phyloP scores from a whole-genome alignment of 1,284 basidiomycete genomes.

The Cryptococcus wingfieldii region DNA sequence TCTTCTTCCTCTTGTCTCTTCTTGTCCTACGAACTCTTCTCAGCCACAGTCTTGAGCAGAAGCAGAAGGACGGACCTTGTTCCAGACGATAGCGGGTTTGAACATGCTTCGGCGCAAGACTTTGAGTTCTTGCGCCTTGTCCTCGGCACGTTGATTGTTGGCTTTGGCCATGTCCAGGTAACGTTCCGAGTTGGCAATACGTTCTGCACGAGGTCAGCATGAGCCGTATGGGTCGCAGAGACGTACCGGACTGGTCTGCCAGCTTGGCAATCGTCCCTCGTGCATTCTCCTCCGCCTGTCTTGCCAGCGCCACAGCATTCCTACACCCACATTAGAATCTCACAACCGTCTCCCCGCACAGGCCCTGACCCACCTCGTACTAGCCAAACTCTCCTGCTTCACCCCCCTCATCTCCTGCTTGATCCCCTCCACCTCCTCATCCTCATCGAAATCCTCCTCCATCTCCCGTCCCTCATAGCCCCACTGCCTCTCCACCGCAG shows the following conservation, averaged over 20 bases:
- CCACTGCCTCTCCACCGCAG: slow-evolving; percentile 32
- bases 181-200: slow-evolving; percentile 89
- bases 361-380: slow-evolving; percentile 58
- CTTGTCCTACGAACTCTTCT: slow-evolving; percentile 53
- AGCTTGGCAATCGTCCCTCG: slow-evolving; percentile 77
- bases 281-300: slow-evolving; percentile 94
- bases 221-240: background rate
- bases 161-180: slow-evolving; percentile 92
- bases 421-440: slow-evolving; percentile 94
- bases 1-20: slow-evolving; percentile 88
- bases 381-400: slow-evolving; percentile 90
- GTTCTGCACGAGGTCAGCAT: slow-evolving; percentile 36
- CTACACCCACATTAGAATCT: slow-evolving; percentile 14
- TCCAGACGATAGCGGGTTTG: slow-evolving; percentile 81
- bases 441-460: slow-evolving; percentile 67
- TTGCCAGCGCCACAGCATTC: slow-evolving; percentile 86
- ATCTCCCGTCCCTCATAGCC: slow-evolving; percentile 47
- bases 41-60: background rate
- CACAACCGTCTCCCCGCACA: background rate
- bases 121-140: slow-evolving; percentile 90
- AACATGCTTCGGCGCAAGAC: slow-evolving; percentile 78
- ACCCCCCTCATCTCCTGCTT: slow-evolving; percentile 85
- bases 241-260: slow-evolving; percentile 89
- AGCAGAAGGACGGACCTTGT: slow-evolving; percentile 57
- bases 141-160: slow-evolving; percentile 80